Evolutionary conservation across 371 early-diverging fungal genomes (phyloP), one percentile per base, ranked within the genome.

Genomic region (Quaeritorhiza haematococci): DNA sequence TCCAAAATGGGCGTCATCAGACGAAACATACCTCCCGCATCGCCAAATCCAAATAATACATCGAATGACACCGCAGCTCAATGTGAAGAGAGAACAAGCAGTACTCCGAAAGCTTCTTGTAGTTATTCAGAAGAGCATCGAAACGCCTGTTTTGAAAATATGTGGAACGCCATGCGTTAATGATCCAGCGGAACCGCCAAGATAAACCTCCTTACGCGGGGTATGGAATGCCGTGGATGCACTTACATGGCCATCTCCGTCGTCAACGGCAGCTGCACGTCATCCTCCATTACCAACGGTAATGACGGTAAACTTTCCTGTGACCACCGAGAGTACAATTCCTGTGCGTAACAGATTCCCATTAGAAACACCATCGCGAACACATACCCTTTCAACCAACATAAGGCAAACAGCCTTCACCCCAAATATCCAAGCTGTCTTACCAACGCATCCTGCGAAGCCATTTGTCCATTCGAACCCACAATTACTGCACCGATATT

Each of bases 1-100:
- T n/a, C 30, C 26, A 55, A 15, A 0, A 51, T 5, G 1, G 42
- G 55, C 34, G 10, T 28, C 23, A 41, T 1, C 33, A 56, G 33
- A 42, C 32, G 7, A 15, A 32, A 51, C 15, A 2, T 68, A 87
- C 90, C 76, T 94, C 94, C n/a, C 94, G 81, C 42, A 88, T 83
- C 3, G 92, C 93, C 69, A 94, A 75, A 62, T 95, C 94, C 51
- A 93, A 67, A 57, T 87, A 93, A 59, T 90, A 91, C 72, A 93
- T 82, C 35, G 87, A 79, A 68, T 93, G 94, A 47, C 90, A 86
- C 17, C 92, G 82, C 23, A 89, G 73, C 68, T 95, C 96, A 21
- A 92, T 73, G 33, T 91, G 78, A 23, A 95, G 66, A 0, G 89
- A 84, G 58, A 88, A 86, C 30, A 94, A 62, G 49, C 86, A 89